Percentiles rank a stretch among this genome's conserved stretches.
Evolutionary conservation across 2,329 filamentous ascomycete species (phyloP).

Genomic region (Stemphylium beticola): DNA sequence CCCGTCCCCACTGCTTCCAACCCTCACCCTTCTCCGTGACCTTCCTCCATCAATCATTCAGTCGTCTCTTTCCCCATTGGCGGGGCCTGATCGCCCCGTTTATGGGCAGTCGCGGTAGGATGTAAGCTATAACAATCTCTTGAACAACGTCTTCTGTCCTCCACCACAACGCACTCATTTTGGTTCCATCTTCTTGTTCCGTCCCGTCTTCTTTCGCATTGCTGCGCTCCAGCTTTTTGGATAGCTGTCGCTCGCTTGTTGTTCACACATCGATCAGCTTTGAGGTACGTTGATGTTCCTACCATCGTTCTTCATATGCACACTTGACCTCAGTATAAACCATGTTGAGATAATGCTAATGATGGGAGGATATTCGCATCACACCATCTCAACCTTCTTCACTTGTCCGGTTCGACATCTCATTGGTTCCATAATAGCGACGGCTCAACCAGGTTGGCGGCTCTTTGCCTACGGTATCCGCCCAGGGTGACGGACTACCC

Average conservation of each 20-base stretch:
- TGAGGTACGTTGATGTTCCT: constrained; percentile 32
- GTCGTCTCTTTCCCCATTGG: constrained; percentile 20
- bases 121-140: constrained; percentile 32
- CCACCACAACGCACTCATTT: constrained; percentile 42
- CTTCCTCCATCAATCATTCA: constrained; percentile 10
- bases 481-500: constrained; percentile 11
- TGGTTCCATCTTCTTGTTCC: constrained; percentile 47
- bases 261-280: constrained; percentile 40
- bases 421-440: constrained; percentile 14
- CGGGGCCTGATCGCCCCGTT: not conserved
- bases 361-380: constrained; percentile 45
- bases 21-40: constrained; percentile 13
- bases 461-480: constrained; percentile 13
- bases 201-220: constrained; percentile 46
- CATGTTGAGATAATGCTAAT: constrained; percentile 3
- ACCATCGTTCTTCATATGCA: not conserved
- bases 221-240: constrained; percentile 47
- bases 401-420: constrained; percentile 18
- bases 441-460: constrained; percentile 9
- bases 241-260: constrained; percentile 47
- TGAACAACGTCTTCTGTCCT: constrained; percentile 10
- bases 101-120: constrained; percentile 29
- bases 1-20: constrained; percentile 13
- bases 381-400: constrained; percentile 44
- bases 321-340: not conserved